Evolutionary conservation across 2,329 filamentous ascomycete species (phyloP).

Genomic region (Fusarium sulawesiense): DNA sequence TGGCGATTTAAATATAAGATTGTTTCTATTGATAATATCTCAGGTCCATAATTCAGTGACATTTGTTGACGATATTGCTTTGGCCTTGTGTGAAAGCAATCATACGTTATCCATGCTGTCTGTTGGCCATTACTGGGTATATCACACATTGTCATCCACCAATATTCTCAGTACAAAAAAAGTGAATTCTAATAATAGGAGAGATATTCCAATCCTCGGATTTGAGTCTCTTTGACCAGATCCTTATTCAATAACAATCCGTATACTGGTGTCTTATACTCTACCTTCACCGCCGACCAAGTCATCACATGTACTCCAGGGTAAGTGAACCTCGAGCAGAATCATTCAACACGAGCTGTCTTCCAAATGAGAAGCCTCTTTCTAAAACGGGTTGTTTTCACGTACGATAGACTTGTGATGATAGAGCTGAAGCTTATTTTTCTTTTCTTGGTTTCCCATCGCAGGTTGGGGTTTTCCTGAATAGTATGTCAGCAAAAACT

Average conservation of each 20-base stretch:
- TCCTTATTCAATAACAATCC: background rate
- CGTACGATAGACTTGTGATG: too few relatives aligned
- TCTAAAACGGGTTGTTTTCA: too few relatives aligned
- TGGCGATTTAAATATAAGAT: background rate
- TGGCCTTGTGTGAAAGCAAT: background rate
- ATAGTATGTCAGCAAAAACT: too few relatives aligned
- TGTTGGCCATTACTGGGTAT: background rate
- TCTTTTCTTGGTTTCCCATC: too few relatives aligned
- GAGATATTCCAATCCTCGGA: background rate
- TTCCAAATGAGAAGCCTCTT: too few relatives aligned
- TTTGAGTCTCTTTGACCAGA: background rate
- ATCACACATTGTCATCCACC: background rate
- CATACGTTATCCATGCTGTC: background rate
- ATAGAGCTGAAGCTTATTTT: too few relatives aligned
- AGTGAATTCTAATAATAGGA: background rate
- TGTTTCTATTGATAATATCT: too few relatives aligned
- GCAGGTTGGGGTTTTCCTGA: too few relatives aligned
- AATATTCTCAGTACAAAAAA: background rate
- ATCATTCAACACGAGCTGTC: too few relatives aligned
- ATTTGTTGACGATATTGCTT: background rate
- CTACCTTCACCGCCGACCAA: background rate
- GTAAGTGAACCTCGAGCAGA: background rate
- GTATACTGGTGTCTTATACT: background rate
- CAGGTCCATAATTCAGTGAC: too few relatives aligned
- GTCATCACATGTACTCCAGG: background rate